Evolutionary conservation across 306 rosid species (phyloP).

Genomic region (Cicer bijugum): DNA sequence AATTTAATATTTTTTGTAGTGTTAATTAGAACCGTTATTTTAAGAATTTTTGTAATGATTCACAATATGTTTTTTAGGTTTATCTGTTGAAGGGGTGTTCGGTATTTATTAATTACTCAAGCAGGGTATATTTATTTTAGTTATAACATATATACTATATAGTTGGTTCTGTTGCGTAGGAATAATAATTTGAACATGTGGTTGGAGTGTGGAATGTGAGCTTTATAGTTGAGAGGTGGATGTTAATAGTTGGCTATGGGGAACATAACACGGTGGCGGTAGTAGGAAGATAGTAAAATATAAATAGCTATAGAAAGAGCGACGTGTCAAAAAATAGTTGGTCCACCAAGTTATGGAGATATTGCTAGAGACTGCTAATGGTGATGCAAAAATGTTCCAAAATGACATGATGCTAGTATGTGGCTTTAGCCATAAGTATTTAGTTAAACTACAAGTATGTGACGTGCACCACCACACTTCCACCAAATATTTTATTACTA

Average conservation of each 20-base stretch:
- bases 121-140: not conserved
- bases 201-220: conserved; percentile 41
- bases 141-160: not conserved
- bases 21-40: no score
- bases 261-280: conserved; percentile 36
- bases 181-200: conserved; percentile 56
- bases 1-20: no score
- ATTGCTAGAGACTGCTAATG: conserved; percentile 28
- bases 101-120: conserved; percentile 16
- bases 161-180: conserved; percentile 31
- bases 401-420: conserved; percentile 44
- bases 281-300: conserved; percentile 22
- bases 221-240: conserved; percentile 45
- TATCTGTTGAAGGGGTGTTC: conserved; percentile 33
- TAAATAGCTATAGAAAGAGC: not conserved
- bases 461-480: conserved; percentile 51
- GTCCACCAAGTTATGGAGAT: conserved; percentile 50
- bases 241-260: conserved; percentile 42
- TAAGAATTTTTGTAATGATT: not conserved
- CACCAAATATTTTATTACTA: conserved; percentile 36
- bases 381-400: conserved; percentile 8
- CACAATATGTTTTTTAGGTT: not conserved
- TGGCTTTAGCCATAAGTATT: conserved; percentile 46
- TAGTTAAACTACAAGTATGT: conserved; percentile 33
- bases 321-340: conserved; percentile 45